A percentile compares a stretch with the other conserved stretches of the same genome.
Evolutionary conservation across 2,329 filamentous ascomycete genomes (phyloP).

Genomic region (Chaetomium sp.): DNA sequence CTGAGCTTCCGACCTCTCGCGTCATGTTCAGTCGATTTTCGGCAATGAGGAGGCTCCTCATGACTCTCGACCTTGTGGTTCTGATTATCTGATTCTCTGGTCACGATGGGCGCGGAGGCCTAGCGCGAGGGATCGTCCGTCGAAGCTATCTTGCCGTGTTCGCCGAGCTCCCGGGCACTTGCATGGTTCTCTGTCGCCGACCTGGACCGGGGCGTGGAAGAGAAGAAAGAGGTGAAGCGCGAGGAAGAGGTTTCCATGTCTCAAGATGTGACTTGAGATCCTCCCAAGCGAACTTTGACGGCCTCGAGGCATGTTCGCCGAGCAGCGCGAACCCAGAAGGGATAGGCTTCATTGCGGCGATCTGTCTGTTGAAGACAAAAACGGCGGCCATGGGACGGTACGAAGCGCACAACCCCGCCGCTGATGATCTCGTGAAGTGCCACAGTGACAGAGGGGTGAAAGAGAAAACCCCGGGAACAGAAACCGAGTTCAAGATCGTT

Average conservation of each 20-base stretch:
- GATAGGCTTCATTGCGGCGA: conserved; percentile 16
- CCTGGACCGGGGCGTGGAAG: conserved; percentile 1
- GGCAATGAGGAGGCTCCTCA: not conserved
- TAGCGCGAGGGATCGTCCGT: not conserved
- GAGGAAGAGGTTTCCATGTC: not conserved
- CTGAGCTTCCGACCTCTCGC: conserved; percentile 11
- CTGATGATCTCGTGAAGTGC: not conserved
- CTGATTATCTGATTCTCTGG: not conserved
- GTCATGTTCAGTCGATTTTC: conserved; percentile 10
- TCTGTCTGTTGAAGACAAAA: conserved; percentile 12
- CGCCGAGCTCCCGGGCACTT: not conserved
- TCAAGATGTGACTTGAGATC: conserved; percentile 17
- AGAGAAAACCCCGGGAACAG: not conserved
- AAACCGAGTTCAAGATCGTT: conserved; percentile 1
- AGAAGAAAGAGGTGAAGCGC: too few species aligned
- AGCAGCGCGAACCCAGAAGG: conserved; percentile 14
- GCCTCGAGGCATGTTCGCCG: not conserved
- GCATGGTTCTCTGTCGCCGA: conserved; percentile 4
- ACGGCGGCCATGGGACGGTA: conserved; percentile 31
- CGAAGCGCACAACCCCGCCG: conserved; percentile 26
- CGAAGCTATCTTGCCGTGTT: not conserved
- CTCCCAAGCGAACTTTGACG: not conserved
- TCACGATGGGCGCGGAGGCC: conserved; percentile 6
- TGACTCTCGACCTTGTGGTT: not conserved
- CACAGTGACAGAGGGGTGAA: conserved; percentile 12